Base-by-base conservation (phyloP, 2,329 filamentous ascomycete genomes). In the Diaporthe caulivora region DNA sequence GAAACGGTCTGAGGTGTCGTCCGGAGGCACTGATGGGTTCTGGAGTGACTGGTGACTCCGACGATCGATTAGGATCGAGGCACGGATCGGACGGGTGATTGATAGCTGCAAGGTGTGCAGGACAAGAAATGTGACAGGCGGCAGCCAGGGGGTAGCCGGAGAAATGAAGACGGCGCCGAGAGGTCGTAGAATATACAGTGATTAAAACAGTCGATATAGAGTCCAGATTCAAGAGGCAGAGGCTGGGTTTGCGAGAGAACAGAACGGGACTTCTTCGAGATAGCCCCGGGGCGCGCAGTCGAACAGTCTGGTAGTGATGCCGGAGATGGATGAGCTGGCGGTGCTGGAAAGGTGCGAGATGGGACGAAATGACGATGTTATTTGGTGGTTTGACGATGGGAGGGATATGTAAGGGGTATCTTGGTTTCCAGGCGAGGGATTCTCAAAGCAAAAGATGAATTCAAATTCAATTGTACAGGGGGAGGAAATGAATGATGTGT, bases 141-240 rank as follows among this genome's bases (percentile, higher is more conserved):
- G 47, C 47, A 53, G 21, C 31, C 44, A 31, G 31, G 62, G 44
- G 24, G 9, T 15, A 53, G 62, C 47, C 62, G 62, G 62, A 70
- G 53, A 70, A 70, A 51, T 60, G 68, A 70, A 70, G 31, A 53
- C 31, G 68, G 26, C 60, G 68, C 68, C 54, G 54, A 70, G 54
- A 10, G n/a, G n/a, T n/a, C 68, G 68, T 60, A 60, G 42, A 70
- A 70, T 60, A 71, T 60, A 71, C 69, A 71, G 69, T 71, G 69
- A 71, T 71, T 71, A 62, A 44, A 57, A 47, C 29, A 70, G 42
- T 58, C 54, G 31, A 42, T 62, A 71, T 42, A 24, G 42, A 42
- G 24, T 18, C 37, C 37, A 13, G 37, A 40, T 6, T 40, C 37
- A 2, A 2, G 11, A 40, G 37, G 6, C 51, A 53, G 51, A 29